phyloP scores from a whole-genome alignment of 768 basidiomycete genomes.

The Termitomyces eurrhizus region DNA sequence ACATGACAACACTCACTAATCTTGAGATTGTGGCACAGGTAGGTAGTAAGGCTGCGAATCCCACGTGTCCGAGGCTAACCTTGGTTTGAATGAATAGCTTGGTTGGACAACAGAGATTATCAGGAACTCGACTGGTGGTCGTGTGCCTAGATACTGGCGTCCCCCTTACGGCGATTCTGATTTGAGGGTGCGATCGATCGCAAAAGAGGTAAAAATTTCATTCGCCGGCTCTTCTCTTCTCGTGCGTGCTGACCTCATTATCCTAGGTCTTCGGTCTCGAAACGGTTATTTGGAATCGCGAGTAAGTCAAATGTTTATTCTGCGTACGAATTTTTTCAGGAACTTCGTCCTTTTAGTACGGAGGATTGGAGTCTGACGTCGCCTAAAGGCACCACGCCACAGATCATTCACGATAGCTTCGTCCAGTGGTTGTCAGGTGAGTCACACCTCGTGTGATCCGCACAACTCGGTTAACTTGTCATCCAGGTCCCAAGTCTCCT shows the following conservation, averaged over 20 bases:
- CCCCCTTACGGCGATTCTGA: constrained; percentile 87
- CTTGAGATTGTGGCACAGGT: constrained; percentile 64
- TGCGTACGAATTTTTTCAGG: not conserved
- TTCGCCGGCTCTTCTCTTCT: not conserved
- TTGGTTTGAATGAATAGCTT: constrained; percentile 36
- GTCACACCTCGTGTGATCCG: constrained; percentile 6
- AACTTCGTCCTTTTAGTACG: constrained; percentile 39
- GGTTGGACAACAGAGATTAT: constrained; percentile 83
- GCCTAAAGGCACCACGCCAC: constrained; percentile 35
- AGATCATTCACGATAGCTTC: constrained; percentile 46
- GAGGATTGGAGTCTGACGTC: constrained; percentile 67
- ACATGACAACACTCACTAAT: constrained; percentile 78
- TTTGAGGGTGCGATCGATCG: constrained; percentile 80
- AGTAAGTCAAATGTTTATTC: constrained; percentile 41
- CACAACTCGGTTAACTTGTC: constrained; percentile 1
- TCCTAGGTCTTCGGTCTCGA: constrained; percentile 65
- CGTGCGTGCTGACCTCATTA: not conserved
- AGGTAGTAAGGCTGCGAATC: not conserved
- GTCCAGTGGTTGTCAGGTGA: constrained; percentile 53
- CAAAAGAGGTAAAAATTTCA: constrained; percentile 51
- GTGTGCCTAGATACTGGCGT: constrained; percentile 72
- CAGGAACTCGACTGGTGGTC: constrained; percentile 76
- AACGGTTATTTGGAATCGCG: constrained; percentile 90
- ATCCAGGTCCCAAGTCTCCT: constrained; percentile 59
- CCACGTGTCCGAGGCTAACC: not conserved